Base-by-base conservation (phyloP, 2,329 filamentous ascomycete genomes). In the Neonectria coccinea region DNA sequence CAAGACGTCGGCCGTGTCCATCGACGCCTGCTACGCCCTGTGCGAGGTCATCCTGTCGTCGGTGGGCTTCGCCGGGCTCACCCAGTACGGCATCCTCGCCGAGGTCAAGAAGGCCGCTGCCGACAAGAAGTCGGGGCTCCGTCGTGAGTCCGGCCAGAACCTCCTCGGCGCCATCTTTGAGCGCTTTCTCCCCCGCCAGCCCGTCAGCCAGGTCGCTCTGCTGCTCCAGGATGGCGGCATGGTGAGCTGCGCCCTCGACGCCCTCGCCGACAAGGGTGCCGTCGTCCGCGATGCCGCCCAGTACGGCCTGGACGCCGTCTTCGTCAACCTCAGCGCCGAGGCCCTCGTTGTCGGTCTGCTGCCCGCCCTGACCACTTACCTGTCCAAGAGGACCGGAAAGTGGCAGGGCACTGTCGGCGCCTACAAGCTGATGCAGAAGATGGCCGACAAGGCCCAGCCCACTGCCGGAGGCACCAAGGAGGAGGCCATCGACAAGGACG, bases 331-430 rank as follows among this genome's bases (percentile, higher is more conserved):
- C 67, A 90, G 88, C 76, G 83, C 93, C 60, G 96, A 98, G 83
- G 90, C 92, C 54, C 88, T 97, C 75, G 91, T 97, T 56, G 87
- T 89, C 67, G 94, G 92, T 20, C 86, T 99, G 45, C 84, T 99
- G 56, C 94, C 96, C 3, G 86, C 88, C 16, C 83, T 99, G 44
- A 81, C 85, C 67, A 81, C 85, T 56, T 98, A 98, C 78, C 85
- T 99, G 31, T 84, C 85, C 76, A 97, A 93, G 81, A 89, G 88
- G 75, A 92, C 93, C 16, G 94, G 93, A 70, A 99, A 99, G 82
- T 99, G 96, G 96, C 96, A 99, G 82, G 96, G 96, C 65, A 93
- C 92, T 16, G 92, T 97, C 57, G 94, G 92, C 65, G 96, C 93
- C 50, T 91, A 91, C 76, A 89, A 91, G 79, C 80, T 98, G 68